phyloP scores from a whole-genome alignment of 148 eudicot genomes.

The Drosera capensis region DNA sequence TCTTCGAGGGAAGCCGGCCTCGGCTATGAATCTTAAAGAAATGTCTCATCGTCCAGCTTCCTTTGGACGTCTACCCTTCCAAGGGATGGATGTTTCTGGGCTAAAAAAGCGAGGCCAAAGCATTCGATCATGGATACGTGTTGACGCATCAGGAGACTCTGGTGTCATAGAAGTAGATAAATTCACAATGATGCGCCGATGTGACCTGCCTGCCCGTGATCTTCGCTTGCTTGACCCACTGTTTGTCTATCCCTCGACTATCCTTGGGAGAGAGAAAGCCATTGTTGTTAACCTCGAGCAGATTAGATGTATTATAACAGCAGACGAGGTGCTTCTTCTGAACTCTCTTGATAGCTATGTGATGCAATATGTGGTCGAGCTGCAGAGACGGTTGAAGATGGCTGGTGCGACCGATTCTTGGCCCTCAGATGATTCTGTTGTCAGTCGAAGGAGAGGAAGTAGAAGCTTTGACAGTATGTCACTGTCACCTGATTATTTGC shows the following conservation, averaged over 20 bases:
- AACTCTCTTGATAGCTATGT: conserved; percentile 90
- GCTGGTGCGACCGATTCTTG: conserved; percentile 45
- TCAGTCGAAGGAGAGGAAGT: conserved; percentile 37
- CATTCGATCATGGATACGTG: conserved; percentile 91
- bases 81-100: conserved; percentile 70
- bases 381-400: conserved; percentile 58
- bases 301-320: conserved; percentile 91
- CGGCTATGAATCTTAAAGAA: conserved; percentile 53
- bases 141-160: conserved; percentile 62
- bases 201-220: conserved; percentile 97
- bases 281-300: conserved; percentile 93
- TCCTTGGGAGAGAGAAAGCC: conserved; percentile 94
- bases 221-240: conserved; percentile 83
- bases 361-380: conserved; percentile 79
- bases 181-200: conserved; percentile 85
- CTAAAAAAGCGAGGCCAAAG: conserved; percentile 89
- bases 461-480: conserved; percentile 42
- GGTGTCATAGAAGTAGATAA: conserved; percentile 91
- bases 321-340: conserved; percentile 86
- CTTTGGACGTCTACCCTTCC: conserved; percentile 72
- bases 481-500: conserved; percentile 94
- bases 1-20: conserved; percentile 58
- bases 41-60: conserved; percentile 40
- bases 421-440: conserved; percentile 52
- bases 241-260: conserved; percentile 89